Evolutionary conservation across 192 early-diverging fungal genomes (phyloP), one percentile per base, ranked within the genome.

Genomic region (Coemansia sp.): DNA sequence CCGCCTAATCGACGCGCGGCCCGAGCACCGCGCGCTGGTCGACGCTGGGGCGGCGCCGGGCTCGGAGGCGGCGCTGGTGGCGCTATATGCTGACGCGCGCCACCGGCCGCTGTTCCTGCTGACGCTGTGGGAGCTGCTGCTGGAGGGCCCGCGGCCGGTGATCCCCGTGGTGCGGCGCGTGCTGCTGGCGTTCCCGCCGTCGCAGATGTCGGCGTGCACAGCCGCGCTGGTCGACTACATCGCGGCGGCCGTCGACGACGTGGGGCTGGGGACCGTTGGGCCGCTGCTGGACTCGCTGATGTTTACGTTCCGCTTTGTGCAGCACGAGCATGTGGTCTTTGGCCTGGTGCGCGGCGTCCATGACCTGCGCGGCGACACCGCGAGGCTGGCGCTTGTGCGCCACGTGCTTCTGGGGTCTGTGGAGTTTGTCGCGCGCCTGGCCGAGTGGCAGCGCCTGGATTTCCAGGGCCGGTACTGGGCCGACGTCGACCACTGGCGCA

Each of bases 391-490:
- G 71, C 68, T 91, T 40, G 74, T 70, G 69, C 76, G 87, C 2
- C 84, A 81, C 61, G 69, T 89, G 31, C 70, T 91, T 40, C 70
- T 90, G 10, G 75, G 86, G 27, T 87, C 90, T 18, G 68, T 75
- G 1, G 72, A 76, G 34, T 88, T 89, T 52, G 58, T 65, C 0
- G 66, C 69, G 62, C 87, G 92, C 7, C 86, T 92, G 29, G 67
- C 74, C 47, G 87, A 89, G 65, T 94, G 91, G 88, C 88, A 87
- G 24, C 77, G 84, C 0, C 81, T 91, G 60, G 79, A 86, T 11
- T 90, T 94, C 68, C 85, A 77, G 57, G 85, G 85, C 55, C 79
- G 90, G 10, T 88, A 89, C 52, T 94, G 92, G 92, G 83, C 86
- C 18, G 92, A 94, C 74, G 85, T 88, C 70, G 78, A 81, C n/a